phyloP scores from a whole-genome alignment of 1,284 basidiomycete species.

The Puccinia hordei region DNA sequence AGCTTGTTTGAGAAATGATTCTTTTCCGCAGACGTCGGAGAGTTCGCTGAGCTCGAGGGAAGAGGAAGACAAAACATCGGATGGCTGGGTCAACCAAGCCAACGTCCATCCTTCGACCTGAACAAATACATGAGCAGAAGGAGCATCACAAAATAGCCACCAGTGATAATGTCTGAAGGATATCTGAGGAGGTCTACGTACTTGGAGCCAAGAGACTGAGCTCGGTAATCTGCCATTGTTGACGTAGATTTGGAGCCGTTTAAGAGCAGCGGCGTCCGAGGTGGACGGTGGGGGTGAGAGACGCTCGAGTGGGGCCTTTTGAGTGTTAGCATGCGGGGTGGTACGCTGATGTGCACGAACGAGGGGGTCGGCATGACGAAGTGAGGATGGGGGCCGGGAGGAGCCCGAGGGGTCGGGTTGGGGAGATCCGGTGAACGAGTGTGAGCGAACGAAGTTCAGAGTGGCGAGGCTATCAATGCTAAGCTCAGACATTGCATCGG shows the following conservation, averaged over 20 bases:
- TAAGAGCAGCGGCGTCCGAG: neutral
- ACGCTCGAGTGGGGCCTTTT: neutral
- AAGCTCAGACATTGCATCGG: constrained; percentile 46
- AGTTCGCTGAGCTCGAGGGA: neutral
- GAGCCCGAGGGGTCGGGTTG: neutral
- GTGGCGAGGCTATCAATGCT: constrained; percentile 13
- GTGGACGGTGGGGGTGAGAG: neutral
- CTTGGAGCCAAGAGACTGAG: constrained; percentile 33
- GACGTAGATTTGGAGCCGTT: constrained; percentile 22
- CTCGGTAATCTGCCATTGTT: neutral
- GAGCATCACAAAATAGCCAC: neutral
- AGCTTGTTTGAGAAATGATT: neutral
- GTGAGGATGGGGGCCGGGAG: neutral
- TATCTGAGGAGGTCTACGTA: neutral
- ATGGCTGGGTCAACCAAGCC: constrained; percentile 19
- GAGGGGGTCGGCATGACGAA: too few species aligned
- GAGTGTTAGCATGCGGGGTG: too few species aligned
- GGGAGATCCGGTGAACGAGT: neutral
- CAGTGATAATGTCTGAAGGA: neutral
- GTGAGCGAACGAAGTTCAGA: neutral
- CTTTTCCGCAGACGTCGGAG: neutral
- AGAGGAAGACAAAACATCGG: neutral
- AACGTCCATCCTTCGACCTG: constrained; percentile 13
- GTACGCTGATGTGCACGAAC: too few species aligned
- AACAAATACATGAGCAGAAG: too few species aligned